Evolutionary conservation across 2,329 filamentous ascomycete species (phyloP).

Genomic region (Septoria petroselini): DNA sequence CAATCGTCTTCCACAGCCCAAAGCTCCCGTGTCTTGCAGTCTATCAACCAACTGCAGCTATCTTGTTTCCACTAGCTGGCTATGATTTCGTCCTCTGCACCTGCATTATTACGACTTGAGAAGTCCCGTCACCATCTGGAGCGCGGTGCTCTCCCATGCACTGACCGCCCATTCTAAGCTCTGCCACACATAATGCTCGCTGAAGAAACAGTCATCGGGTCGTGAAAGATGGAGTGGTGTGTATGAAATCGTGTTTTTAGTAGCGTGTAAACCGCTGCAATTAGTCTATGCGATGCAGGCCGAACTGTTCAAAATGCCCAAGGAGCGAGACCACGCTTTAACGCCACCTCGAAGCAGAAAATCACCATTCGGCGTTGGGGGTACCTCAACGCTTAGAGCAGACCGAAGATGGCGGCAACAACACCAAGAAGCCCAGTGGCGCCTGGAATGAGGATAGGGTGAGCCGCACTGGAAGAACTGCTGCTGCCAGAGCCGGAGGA

Average conservation of each 20-base stretch:
- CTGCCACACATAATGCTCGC: constrained; percentile 21
- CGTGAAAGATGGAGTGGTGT: constrained; percentile 21
- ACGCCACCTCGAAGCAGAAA: constrained; percentile 26
- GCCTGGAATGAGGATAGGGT: constrained; percentile 42
- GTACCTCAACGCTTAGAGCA: constrained; percentile 40
- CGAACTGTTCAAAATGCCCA: constrained; percentile 27
- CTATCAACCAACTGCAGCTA: constrained; percentile 18
- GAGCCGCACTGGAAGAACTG: constrained; percentile 40
- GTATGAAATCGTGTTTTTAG: constrained; percentile 22
- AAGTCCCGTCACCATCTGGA: constrained; percentile 2
- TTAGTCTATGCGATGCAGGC: constrained; percentile 38
- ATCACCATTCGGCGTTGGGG: constrained; percentile 18
- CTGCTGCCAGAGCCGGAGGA: constrained; percentile 28
- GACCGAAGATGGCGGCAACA: constrained; percentile 47
- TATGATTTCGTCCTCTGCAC: constrained; percentile 9
- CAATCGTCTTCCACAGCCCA: constrained; percentile 1
- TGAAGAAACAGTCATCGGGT: constrained; percentile 22
- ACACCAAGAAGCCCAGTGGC: constrained; percentile 48
- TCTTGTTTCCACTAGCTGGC: constrained; percentile 2
- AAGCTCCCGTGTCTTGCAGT: constrained; percentile 11
- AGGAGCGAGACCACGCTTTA: constrained; percentile 21
- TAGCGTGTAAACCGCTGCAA: constrained; percentile 29
- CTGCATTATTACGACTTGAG: constrained; percentile 11
- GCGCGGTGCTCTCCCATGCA: constrained; percentile 10
- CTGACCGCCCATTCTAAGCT: constrained; percentile 15